Evolutionary conservation across 441 rosid species (phyloP).

Genomic region (Erysimum cheiri): DNA sequence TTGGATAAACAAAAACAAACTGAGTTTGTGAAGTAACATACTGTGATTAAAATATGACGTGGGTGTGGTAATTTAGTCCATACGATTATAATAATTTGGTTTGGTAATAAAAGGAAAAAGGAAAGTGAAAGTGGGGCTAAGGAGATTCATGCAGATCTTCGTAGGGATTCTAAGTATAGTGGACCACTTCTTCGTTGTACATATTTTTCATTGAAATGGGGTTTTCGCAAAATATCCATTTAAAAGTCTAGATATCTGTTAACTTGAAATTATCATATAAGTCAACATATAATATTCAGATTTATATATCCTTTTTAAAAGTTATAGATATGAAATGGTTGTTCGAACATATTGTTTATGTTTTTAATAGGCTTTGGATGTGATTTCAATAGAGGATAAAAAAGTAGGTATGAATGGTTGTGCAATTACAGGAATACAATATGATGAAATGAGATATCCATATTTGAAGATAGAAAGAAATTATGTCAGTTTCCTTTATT

Average conservation of each 20-base stretch:
- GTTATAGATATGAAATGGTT: neutral
- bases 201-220: slow-evolving; percentile 32
- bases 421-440: neutral
- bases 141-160: slow-evolving; percentile 43
- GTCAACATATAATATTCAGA: slow-evolving; percentile 1
- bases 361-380: neutral
- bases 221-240: slow-evolving; percentile 15
- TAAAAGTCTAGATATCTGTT: slow-evolving; percentile 15
- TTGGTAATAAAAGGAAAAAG: slow-evolving; percentile 40
- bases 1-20: slow-evolving; percentile 11
- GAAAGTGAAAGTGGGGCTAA: slow-evolving; percentile 43
- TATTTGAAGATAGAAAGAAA: neutral
- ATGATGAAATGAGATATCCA: neutral
- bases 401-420: neutral
- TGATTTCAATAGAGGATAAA: neutral
- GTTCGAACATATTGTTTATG: slow-evolving; percentile 6
- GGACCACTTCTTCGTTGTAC: slow-evolving; percentile 39
- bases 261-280: slow-evolving; percentile 10
- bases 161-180: slow-evolving; percentile 33
- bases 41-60: slow-evolving; percentile 18
- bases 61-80: slow-evolving; percentile 11
- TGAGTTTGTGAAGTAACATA: slow-evolving; percentile 13
- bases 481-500: neutral
- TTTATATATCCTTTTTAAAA: neutral
- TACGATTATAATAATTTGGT: slow-evolving; percentile 28